Conservation (phyloP, 257 asterid species). For the Haberlea rhodopensis region DNA sequence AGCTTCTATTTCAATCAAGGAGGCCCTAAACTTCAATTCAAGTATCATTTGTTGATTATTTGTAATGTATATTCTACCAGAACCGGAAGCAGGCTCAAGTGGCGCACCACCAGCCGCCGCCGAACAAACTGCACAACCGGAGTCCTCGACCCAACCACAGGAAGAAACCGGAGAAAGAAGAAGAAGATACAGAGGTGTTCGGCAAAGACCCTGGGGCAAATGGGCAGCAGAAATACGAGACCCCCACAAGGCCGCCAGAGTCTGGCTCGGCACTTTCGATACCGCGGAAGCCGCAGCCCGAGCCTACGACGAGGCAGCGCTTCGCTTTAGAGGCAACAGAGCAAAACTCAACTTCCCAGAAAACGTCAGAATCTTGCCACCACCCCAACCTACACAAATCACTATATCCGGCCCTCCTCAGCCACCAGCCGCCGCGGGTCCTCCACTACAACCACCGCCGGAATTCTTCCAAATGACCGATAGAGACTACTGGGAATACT, state of each 20-base stretch:
- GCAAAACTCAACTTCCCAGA: constrained; percentile 93
- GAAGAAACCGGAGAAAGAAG: too few species aligned
- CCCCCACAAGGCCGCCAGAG: constrained; percentile 86
- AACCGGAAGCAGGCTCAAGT: constrained; percentile 32
- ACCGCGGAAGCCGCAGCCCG: too few species aligned
- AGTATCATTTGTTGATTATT: neutral
- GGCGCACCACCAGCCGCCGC: constrained; percentile 20
- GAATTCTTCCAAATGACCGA: too few species aligned
- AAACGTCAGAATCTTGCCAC: too few species aligned
- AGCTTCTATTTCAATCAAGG: too few species aligned
- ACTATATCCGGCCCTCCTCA: too few species aligned
- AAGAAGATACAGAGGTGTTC: too few species aligned
- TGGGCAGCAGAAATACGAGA: constrained; percentile 94
- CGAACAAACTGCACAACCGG: too few species aligned
- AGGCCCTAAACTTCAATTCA: neutral
- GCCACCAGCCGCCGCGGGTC: constrained; percentile 19
- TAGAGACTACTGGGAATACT: too few species aligned
- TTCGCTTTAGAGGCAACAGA: constrained; percentile 75
- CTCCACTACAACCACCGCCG: constrained; percentile 21
- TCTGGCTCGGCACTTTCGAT: constrained; percentile 99
- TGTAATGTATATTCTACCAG: constrained; percentile 22
- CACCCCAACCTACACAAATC: too few species aligned
- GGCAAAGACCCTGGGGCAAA: too few species aligned
- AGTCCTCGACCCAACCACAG: too few species aligned
- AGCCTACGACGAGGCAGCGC: constrained; percentile 91